A percentile compares a stretch with the other conserved stretches of the same genome.
These are phyloP conservation scores for Cladosporium sp. DNA, from an alignment of 2,329 filamentous ascomycete genomes.

Conservation along the genomic window DNA sequence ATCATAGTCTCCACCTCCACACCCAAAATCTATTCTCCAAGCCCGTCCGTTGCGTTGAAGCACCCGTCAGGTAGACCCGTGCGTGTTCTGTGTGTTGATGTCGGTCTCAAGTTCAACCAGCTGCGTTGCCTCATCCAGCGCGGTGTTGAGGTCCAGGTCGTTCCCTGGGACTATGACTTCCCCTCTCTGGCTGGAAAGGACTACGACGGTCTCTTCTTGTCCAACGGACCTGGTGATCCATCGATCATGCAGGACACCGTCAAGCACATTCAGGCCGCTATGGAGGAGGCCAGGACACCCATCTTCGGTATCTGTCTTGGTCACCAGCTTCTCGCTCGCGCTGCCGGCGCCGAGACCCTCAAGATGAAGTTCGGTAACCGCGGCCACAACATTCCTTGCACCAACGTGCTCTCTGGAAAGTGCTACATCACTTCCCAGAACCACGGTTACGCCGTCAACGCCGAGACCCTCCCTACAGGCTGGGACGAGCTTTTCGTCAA, in stretches of 20 bases:
- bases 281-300: conserved; percentile 77
- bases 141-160: conserved; percentile 90
- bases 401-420: conserved; percentile 89
- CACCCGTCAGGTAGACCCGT: conserved; percentile 86
- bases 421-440: conserved; percentile 99
- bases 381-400: conserved; percentile 97
- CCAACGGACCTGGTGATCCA: conserved; percentile 95
- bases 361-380: conserved; percentile 99
- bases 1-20: conserved; percentile 79
- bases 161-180: conserved; percentile 96
- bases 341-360: conserved; percentile 77
- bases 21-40: conserved; percentile 82
- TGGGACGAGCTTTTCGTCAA: conserved; percentile 98
- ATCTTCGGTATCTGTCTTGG: conserved; percentile 97
- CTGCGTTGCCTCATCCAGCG: conserved; percentile 87
- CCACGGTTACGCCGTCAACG: conserved; percentile 92
- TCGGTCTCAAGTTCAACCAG: conserved; percentile 98
- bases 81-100: conserved; percentile 89
- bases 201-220: conserved; percentile 96
- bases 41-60: conserved; percentile 68
- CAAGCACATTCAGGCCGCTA: conserved; percentile 72
- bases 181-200: conserved; percentile 71
- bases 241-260: conserved; percentile 79
- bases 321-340: conserved; percentile 87
- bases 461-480: conserved; percentile 68